A percentile compares a stretch with the other conserved stretches of the same genome.
Evolutionary conservation across 805 yeast species (phyloP).

Genomic region (Cyberlindnera maclurae): DNA sequence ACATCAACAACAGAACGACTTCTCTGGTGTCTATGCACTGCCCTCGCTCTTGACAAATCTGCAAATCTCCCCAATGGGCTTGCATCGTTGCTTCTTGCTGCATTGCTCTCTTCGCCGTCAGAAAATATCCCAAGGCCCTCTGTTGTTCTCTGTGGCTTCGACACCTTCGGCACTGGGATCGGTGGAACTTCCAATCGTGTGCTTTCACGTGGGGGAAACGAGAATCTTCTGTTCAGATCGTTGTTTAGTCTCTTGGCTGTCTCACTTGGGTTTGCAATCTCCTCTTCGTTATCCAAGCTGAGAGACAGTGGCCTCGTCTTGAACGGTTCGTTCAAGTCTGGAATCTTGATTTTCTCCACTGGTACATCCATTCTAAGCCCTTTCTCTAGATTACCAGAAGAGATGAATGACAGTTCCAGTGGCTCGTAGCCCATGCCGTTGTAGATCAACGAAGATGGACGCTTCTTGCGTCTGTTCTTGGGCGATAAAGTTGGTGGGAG

Average conservation of each 20-base stretch:
- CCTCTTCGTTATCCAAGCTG: conserved; percentile 20
- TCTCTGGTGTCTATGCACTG: no score
- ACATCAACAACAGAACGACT: no score
- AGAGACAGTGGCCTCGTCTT: not conserved
- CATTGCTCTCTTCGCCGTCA: no score
- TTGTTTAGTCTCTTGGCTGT: conserved; percentile 21
- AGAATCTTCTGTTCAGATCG: conserved; percentile 18
- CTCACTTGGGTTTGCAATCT: conserved; percentile 21
- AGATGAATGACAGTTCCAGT: conserved; percentile 10
- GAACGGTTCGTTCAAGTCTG: conserved; percentile 2
- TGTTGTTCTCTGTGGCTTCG: no score
- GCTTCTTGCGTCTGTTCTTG: conserved; percentile 21
- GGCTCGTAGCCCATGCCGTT: conserved; percentile 32
- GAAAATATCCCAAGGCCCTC: no score
- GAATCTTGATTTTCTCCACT: not conserved
- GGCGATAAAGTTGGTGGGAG: conserved; percentile 34
- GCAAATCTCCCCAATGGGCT: no score
- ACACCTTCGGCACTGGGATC: not conserved
- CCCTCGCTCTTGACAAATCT: no score
- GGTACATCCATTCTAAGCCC: not conserved
- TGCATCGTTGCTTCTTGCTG: no score
- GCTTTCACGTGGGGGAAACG: conserved; percentile 18
- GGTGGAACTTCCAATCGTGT: not conserved
- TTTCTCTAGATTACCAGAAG: conserved; percentile 4
- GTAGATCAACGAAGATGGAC: conserved; percentile 27